A percentile compares a stretch with the other conserved stretches of the same genome.
Conservation (phyloP, 345 rosid genomes). For the Salix purpurea region DNA sequence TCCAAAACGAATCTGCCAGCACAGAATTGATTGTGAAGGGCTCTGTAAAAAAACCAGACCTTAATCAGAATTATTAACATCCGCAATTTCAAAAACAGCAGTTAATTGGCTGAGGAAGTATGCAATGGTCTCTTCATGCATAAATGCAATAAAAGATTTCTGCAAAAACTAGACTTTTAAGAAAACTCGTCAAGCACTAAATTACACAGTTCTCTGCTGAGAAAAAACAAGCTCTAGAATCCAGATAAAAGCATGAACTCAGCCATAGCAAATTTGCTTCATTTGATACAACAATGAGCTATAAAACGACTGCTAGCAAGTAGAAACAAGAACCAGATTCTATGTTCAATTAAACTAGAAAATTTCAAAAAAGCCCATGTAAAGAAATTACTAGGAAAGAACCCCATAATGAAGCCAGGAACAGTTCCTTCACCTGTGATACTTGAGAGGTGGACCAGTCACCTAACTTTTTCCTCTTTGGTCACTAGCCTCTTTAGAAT, state of each 20-base stretch:
- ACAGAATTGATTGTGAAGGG: conserved; percentile 8
- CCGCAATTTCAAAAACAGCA: background rate
- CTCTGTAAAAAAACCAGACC: conserved; percentile 6
- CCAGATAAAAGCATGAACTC: background rate
- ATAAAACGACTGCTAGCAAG: background rate
- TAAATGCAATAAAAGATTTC: background rate
- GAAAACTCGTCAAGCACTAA: conserved; percentile 1
- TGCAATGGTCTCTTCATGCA: background rate
- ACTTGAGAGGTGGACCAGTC: background rate
- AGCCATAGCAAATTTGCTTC: background rate
- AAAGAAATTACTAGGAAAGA: background rate
- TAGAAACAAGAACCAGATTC: conserved; percentile 27
- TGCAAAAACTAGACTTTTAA: background rate
- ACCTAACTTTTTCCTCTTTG: background rate
- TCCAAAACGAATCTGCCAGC: conserved; percentile 10
- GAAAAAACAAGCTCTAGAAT: background rate
- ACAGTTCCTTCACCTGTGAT: background rate
- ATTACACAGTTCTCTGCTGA: background rate
- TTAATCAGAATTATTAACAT: background rate
- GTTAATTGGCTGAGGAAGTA: background rate
- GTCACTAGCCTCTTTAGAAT: background rate
- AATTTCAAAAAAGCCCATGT: background rate
- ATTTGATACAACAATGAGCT: background rate
- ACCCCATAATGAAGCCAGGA: background rate
- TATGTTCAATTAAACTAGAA: background rate